A percentile compares a stretch with the other conserved stretches of the same genome.
Evolutionary conservation across 148 eudicot genomes (phyloP).

Genomic region (Nepenthes gracilis): DNA sequence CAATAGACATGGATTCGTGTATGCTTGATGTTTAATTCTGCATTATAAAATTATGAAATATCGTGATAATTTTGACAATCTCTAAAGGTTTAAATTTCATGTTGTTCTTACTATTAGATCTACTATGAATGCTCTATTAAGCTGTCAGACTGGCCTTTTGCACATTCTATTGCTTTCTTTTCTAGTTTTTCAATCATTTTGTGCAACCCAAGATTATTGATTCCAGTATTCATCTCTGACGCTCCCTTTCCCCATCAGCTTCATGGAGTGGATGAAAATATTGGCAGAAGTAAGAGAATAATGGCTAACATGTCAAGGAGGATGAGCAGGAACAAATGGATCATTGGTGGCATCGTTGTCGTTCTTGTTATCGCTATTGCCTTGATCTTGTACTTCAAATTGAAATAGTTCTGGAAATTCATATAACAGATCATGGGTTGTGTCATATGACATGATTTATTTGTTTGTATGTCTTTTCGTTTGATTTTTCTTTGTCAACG

Average conservation of each 20-base stretch:
- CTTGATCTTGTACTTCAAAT: constrained; percentile 42
- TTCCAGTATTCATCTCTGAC: not conserved
- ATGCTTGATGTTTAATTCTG: too few relatives aligned
- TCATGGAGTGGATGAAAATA: constrained; percentile 43
- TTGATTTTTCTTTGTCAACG: too few relatives aligned
- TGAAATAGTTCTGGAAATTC: constrained; percentile 5
- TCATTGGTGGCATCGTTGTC: constrained; percentile 29
- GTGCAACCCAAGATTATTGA: not conserved
- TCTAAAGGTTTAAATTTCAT: too few relatives aligned
- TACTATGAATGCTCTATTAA: not conserved
- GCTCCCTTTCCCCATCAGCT: constrained; percentile 20
- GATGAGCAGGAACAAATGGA: constrained; percentile 49
- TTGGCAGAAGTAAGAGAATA: constrained; percentile 43
- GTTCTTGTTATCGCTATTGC: constrained; percentile 36
- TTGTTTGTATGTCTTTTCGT: not conserved
- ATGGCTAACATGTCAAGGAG: constrained; percentile 46
- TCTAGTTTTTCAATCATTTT: too few relatives aligned
- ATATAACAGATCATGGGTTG: not conserved
- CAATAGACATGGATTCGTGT: too few relatives aligned
- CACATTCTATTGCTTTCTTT: too few relatives aligned
- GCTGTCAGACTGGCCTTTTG: too few relatives aligned
- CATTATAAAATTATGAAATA: too few relatives aligned
- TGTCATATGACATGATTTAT: not conserved
- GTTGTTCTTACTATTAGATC: too few relatives aligned
- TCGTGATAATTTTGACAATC: too few relatives aligned